Conservation (phyloP, 164 flowering plant species). For the Umbilicus rupestris region DNA sequence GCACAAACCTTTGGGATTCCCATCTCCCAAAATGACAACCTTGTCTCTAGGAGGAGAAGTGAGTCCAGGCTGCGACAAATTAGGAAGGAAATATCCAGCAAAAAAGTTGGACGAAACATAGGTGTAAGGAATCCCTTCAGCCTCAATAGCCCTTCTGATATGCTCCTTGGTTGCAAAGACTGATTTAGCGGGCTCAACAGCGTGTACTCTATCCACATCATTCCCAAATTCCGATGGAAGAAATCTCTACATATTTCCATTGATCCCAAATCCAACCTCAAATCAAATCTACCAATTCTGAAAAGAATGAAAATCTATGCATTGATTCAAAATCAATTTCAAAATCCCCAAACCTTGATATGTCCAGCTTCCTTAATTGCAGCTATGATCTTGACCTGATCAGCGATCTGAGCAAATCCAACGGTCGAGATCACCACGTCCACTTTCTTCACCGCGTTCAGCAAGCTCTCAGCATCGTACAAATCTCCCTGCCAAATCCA, state of each 20-base stretch:
- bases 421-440: conserved; percentile 40
- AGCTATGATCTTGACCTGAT: conserved; percentile 25
- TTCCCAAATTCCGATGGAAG: conserved; percentile 17
- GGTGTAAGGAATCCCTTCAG: conserved; percentile 14
- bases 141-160: conserved; percentile 12
- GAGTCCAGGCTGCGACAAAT: conserved; percentile 20
- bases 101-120: conserved; percentile 22
- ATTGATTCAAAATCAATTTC: not conserved
- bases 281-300: not conserved
- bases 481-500: conserved; percentile 20
- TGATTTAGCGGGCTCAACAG: conserved; percentile 14
- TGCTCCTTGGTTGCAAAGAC: conserved; percentile 9
- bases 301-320: too few relatives aligned
- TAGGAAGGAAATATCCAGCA: conserved; percentile 23
- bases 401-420: conserved; percentile 19
- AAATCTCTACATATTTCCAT: conserved; percentile 8
- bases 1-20: conserved; percentile 25
- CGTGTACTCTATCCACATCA: conserved; percentile 14
- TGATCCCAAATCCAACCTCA: not conserved
- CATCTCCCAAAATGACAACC: conserved; percentile 26
- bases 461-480: conserved; percentile 27
- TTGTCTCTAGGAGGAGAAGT: conserved; percentile 28
- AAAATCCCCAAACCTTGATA: conserved; percentile 20
- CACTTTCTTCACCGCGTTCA: conserved; percentile 34
- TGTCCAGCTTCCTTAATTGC: conserved; percentile 34